Percentiles rank a stretch among this genome's conserved stretches.
Evolutionary conservation across 176 grass and related monocot genomes (phyloP).

Genomic region (Typha latifolia): DNA sequence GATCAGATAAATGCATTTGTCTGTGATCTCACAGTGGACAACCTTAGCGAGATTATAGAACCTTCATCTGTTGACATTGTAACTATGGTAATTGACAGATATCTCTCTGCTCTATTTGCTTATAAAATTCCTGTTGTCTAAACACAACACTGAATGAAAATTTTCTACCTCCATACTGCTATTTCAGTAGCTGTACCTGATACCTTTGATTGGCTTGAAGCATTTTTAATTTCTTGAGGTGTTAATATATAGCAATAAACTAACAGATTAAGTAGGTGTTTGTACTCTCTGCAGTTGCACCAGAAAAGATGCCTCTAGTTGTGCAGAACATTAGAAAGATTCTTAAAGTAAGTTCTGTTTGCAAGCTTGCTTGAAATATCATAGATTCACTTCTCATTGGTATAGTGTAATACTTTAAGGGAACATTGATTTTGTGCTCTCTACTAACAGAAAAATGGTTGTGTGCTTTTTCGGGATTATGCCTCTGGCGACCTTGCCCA

Average conservation of each 20-base stretch:
- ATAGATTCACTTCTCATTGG: slow-evolving; percentile 7
- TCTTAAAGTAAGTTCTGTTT: slow-evolving; percentile 60
- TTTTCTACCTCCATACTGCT: too few species aligned
- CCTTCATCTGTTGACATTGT: slow-evolving; percentile 63
- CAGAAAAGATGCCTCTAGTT: slow-evolving; percentile 76
- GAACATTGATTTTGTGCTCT: slow-evolving; percentile 11
- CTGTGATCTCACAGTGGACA: slow-evolving; percentile 68
- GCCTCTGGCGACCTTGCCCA: slow-evolving; percentile 84
- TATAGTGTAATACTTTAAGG: slow-evolving; percentile 8
- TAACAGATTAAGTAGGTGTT: slow-evolving; percentile 98
- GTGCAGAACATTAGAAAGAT: slow-evolving; percentile 48
- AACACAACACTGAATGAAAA: too few species aligned
- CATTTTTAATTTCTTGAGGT: slow-evolving; percentile 5
- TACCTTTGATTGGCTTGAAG: background rate
- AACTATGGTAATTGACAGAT: slow-evolving; percentile 68
- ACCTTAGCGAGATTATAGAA: slow-evolving; percentile 43
- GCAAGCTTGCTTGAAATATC: slow-evolving; percentile 5
- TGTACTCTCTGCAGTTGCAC: slow-evolving; percentile 92
- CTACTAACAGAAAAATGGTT: slow-evolving; percentile 46
- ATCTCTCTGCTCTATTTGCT: background rate
- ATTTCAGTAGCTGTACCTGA: background rate
- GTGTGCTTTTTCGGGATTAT: slow-evolving; percentile 85
- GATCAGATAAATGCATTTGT: slow-evolving; percentile 73
- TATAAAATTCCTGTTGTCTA: background rate
- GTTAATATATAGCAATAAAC: slow-evolving; percentile 17